phyloP scores from a whole-genome alignment of 2,329 filamentous ascomycete species.

The Apiospora sp. region DNA sequence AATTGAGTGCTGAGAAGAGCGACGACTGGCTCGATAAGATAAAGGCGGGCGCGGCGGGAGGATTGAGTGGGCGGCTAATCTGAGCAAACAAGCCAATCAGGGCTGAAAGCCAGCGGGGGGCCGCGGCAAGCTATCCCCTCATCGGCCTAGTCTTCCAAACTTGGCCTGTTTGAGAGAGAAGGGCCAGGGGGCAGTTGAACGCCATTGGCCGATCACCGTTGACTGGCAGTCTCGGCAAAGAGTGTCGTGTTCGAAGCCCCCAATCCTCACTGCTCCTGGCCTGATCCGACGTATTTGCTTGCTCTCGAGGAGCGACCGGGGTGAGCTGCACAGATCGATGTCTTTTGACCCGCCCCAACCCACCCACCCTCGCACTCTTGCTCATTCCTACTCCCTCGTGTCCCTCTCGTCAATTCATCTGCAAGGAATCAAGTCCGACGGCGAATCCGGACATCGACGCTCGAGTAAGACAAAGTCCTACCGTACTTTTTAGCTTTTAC shows the following conservation, averaged over 20 bases:
- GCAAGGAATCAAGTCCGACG: background rate
- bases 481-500: background rate
- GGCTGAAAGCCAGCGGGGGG: fast-evolving
- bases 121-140: background rate
- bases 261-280: background rate
- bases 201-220: background rate
- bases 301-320: background rate
- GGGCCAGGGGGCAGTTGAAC: background rate
- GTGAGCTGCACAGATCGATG: slow-evolving; percentile 6
- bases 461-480: background rate
- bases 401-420: slow-evolving; percentile 16
- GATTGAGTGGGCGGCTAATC: background rate
- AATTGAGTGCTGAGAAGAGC: background rate
- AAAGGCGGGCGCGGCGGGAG: background rate
- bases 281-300: background rate
- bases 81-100: slow-evolving; percentile 6
- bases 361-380: slow-evolving; percentile 8
- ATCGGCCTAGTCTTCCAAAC: background rate
- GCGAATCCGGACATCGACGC: background rate
- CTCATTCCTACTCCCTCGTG: background rate
- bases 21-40: slow-evolving; percentile 2
- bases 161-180: background rate
- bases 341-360: slow-evolving; percentile 10
- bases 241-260: background rate
- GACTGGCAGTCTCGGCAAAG: background rate